Conservation (phyloP, 2,329 filamentous ascomycete species). For the Nemania sp. region DNA sequence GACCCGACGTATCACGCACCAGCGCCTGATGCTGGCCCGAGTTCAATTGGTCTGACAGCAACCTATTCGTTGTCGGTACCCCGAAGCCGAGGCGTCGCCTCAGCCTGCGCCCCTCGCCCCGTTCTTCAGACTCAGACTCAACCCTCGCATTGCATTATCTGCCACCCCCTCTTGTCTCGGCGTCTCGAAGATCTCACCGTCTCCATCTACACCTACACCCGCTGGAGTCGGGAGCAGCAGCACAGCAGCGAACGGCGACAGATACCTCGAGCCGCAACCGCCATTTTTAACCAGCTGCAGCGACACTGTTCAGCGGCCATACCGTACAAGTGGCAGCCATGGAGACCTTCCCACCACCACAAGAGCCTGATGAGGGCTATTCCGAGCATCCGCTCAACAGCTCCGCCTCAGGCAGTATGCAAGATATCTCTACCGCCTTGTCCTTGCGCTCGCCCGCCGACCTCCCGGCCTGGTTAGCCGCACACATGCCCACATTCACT, state of each 20-base stretch:
- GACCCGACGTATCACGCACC: no score
- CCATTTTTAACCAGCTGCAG: constrained; percentile 3
- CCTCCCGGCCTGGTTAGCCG: constrained; percentile 53
- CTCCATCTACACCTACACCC: no score
- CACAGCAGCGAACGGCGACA: background rate
- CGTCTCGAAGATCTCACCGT: no score
- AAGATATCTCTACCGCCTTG: constrained; percentile 39
- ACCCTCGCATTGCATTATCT: no score
- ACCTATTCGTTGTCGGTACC: constrained; percentile 2
- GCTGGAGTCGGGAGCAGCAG: no score
- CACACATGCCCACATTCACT: constrained; percentile 54
- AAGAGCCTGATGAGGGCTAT: constrained; percentile 81
- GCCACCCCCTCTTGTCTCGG: constrained; percentile 10
- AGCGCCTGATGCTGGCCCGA: constrained; percentile 8
- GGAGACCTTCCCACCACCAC: constrained; percentile 54
- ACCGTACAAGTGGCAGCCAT: constrained; percentile 29
- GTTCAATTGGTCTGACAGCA: constrained; percentile 21
- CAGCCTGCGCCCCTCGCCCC: constrained; percentile 8
- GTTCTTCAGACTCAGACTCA: no score
- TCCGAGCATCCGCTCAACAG: constrained; percentile 71
- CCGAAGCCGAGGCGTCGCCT: no score
- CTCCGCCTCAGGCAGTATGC: constrained; percentile 38
- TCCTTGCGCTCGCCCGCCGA: constrained; percentile 47
- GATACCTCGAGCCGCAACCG: constrained; percentile 5
- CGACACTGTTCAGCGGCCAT: background rate